These are phyloP conservation scores for Lactarius hengduanensis DNA, from an alignment of 768 basidiomycete species.

Conservation along the genomic window DNA sequence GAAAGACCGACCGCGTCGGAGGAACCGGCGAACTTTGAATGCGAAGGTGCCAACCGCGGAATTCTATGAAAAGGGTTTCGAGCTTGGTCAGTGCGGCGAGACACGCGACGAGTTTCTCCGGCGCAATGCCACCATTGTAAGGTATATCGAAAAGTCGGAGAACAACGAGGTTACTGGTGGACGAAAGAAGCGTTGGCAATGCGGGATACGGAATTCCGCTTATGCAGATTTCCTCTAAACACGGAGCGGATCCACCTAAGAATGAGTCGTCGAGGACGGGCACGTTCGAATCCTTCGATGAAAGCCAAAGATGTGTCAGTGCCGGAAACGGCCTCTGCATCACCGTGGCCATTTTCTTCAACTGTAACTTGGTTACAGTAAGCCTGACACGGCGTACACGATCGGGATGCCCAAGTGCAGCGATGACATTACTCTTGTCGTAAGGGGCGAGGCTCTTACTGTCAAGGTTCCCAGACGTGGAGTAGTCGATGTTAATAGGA, in stretches of 20 bases:
- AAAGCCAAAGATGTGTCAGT: not conserved
- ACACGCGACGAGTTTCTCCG: not conserved
- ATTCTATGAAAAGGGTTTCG: not conserved
- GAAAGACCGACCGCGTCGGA: not conserved
- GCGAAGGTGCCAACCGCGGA: not conserved
- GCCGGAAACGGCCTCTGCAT: conserved; percentile 9
- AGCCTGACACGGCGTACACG: not conserved
- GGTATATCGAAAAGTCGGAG: not conserved
- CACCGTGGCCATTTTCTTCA: not conserved
- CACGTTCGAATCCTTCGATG: not conserved
- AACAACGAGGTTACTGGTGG: not conserved
- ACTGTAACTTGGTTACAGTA: not conserved
- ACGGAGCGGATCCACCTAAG: conserved; percentile 1
- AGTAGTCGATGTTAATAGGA: conserved; percentile 10
- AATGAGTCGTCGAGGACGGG: not conserved
- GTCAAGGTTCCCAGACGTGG: not conserved
- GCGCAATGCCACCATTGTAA: not conserved
- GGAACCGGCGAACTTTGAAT: not conserved
- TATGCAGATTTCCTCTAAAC: not conserved
- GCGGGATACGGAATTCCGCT: not conserved
- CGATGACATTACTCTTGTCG: not conserved
- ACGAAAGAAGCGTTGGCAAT: not conserved
- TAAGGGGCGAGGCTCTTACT: not conserved
- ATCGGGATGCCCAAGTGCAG: conserved; percentile 1
- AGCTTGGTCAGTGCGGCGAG: not conserved